Base-by-base conservation (phyloP, 305 asterid species). In the Striga hermonthica region DNA sequence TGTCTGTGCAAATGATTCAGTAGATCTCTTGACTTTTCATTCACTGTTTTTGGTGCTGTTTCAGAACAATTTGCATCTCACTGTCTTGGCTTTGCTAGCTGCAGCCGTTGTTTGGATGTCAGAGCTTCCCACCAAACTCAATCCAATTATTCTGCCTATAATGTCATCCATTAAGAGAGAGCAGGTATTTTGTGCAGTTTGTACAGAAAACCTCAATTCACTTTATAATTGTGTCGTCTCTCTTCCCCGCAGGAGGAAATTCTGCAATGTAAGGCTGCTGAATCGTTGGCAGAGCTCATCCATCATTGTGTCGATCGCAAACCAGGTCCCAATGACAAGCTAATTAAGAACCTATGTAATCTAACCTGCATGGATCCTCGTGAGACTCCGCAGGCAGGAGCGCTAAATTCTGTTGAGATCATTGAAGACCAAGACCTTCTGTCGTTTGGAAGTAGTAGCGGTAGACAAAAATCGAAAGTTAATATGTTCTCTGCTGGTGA, bases 101-200 rank as follows among this genome's bases (percentile, higher is more conserved):
- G 88, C 95, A 75, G 95, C 95, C 55, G 90, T 87, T 72, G 95
- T 94, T 65, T 94, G 97, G 97, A 88, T 94, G 89, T 85, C 96
- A 22, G 95, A 90, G 79, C 93, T 94, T 70, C 99, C 97, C 13
- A 76, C 84, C 66, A 90, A 81, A 76, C 91, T 90, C 36, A 94
- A 94, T 77, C 96, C 96, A 52, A 74, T 94, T 70, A 94, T 94
- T 68, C 81, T 88, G 73, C 99, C 99, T 54, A 74, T 94, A 69
- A 94, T 94, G 97, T 85, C 96, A 68, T 90, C 99, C 73, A 73
- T 94, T 63, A 94, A 83, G 78, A 85, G 84, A 79, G 99, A 94
- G 86, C 97, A 90, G 96, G 99, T 73, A 61, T 58, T 44, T 4
- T 36, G 49, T 53, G 28, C 67, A 62, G 72, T 60, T 61, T 71